Evolutionary conservation across 192 early-diverging fungal species (phyloP).

Genomic region (Geranomyces michiganensis): DNA sequence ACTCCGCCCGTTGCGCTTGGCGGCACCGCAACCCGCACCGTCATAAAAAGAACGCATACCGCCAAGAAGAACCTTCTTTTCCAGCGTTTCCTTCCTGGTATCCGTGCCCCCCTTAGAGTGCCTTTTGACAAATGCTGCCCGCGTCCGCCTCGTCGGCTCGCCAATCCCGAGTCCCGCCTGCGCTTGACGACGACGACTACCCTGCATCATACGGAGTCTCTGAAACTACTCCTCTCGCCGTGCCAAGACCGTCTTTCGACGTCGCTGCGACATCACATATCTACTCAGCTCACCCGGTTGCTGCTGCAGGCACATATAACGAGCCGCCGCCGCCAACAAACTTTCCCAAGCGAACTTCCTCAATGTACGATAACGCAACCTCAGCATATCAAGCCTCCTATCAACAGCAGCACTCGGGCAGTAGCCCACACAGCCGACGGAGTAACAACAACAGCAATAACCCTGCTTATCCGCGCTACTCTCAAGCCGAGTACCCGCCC

Average conservation of each 20-base stretch:
- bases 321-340: background rate
- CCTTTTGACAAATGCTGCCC: too few species aligned
- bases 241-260: background rate
- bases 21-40: too few species aligned
- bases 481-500: too few species aligned
- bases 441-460: background rate
- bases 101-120: too few species aligned
- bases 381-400: background rate
- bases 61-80: too few species aligned
- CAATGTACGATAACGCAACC: constrained; percentile 11
- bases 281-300: too few species aligned
- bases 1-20: too few species aligned
- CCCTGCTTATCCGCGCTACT: too few species aligned
- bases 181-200: constrained; percentile 5
- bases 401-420: constrained; percentile 11
- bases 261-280: too few species aligned
- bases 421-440: background rate
- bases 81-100: too few species aligned
- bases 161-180: background rate
- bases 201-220: background rate
- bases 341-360: background rate
- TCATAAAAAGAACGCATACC: too few species aligned
- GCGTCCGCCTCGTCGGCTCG: background rate
- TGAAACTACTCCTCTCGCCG: constrained; percentile 1
- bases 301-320: too few species aligned